Evolutionary conservation across 2,329 filamentous ascomycete genomes (phyloP).

Genomic region (Apiospora sp.): DNA sequence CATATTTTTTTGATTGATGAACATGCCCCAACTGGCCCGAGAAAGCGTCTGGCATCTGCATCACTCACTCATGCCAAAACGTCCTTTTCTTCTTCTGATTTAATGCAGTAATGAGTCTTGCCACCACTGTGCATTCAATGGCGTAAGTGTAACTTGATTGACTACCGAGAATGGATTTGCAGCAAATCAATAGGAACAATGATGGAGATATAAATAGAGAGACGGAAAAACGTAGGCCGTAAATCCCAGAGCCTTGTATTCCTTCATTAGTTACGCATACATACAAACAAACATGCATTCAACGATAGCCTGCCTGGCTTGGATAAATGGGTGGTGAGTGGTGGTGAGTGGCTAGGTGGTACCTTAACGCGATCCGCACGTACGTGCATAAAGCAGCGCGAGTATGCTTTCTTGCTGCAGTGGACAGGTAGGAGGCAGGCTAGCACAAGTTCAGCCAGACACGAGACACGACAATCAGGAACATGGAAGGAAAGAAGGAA

Average conservation of each 20-base stretch:
- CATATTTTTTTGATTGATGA: slow-evolving; percentile 16
- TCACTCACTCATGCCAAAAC: background rate
- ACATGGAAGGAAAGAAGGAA: slow-evolving; percentile 12
- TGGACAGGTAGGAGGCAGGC: slow-evolving; percentile 7
- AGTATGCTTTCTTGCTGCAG: slow-evolving; percentile 2
- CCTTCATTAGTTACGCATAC: too few relatives aligned
- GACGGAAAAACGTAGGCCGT: background rate
- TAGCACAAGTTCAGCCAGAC: slow-evolving; percentile 21
- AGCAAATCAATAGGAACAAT: background rate
- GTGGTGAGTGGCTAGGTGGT: slow-evolving; percentile 3
- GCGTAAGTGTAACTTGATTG: background rate
- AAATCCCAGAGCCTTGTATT: background rate
- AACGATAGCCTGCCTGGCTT: background rate
- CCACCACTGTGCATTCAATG: background rate
- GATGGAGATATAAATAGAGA: background rate
- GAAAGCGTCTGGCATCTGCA: slow-evolving; percentile 7
- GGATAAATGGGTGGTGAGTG: background rate
- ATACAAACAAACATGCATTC: background rate
- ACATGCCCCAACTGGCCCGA: slow-evolving; percentile 8
- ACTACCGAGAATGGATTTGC: background rate
- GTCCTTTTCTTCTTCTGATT: background rate
- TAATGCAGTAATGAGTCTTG: background rate
- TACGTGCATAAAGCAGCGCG: slow-evolving; percentile 17
- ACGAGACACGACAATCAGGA: slow-evolving; percentile 15
- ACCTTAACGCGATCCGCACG: slow-evolving; percentile 11